Base-by-base conservation (phyloP, 306 rosid species). In the Cucumis melo region DNA sequence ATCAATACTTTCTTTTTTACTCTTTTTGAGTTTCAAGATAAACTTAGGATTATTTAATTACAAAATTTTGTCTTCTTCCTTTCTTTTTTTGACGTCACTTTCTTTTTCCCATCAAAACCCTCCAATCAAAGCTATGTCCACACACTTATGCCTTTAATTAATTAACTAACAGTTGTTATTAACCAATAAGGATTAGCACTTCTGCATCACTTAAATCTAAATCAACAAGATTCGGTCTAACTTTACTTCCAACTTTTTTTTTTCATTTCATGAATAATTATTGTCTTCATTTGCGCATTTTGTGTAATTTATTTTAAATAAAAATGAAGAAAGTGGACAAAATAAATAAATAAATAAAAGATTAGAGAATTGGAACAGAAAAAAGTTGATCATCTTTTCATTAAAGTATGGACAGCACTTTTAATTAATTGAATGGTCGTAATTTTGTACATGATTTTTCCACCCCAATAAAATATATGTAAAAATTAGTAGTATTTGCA, bases 1-100 rank as follows among this genome's bases (percentile, higher is more conserved):
- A 36, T 65, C 50, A 65, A 64, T 27, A 27, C 29, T 27, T 41
- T 41, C 20, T 36, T 36, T 0, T 66, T 41, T 50, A 19, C 24
- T 64, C 23, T 36, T 64, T 64, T 64, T 64, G 48, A 36, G 72
- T 65, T 65, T 65, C 10, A 66, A 66, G 73, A 66, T 66, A 66
- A 41, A 41, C 73, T 41, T 66, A n/a, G 73, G 54, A 66, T 66
- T 41, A 66, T 66, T 41, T 66, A 41, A 66, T 10, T 66, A 66
- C n/a, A 66, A 39, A 39, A 41, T 10, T 2, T 10, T 42, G 1
- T 42, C 3, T 42, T 10, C 10, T 11, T 21, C 4, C 3, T 23
- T 9, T n/a, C 0, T 20, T 9, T 23, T 32, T 12, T 66, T 39
- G 16, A 11, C 70, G 7, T 36, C 16, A 64, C 72, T 64, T 64